phyloP scores from a whole-genome alignment of 2,329 filamentous ascomycete genomes.

The Magnaporthiopsis poae region DNA sequence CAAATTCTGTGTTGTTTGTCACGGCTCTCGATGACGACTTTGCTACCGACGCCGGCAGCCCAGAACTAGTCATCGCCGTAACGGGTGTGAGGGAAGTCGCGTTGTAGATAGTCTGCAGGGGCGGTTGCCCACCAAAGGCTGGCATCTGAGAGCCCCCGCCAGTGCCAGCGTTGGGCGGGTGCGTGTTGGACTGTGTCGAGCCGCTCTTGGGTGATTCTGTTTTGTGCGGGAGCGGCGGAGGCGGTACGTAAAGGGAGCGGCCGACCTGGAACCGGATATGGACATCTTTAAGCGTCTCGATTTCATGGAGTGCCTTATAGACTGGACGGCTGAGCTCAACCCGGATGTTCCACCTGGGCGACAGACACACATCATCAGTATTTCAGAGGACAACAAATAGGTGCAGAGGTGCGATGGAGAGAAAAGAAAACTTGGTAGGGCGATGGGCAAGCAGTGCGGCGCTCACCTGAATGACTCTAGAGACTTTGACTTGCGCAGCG shows the following conservation, averaged over 20 bases:
- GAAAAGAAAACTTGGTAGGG: background rate
- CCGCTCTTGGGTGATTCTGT: conserved; percentile 13
- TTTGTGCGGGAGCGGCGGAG: conserved; percentile 34
- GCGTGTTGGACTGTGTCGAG: conserved; percentile 12
- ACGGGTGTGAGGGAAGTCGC: conserved; percentile 12
- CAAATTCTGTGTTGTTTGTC: conserved; percentile 21
- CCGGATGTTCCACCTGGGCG: conserved; percentile 50
- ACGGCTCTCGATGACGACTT: conserved; percentile 27
- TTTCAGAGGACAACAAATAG: background rate
- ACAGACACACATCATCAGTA: background rate
- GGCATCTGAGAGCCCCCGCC: conserved; percentile 9
- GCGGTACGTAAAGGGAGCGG: conserved; percentile 42
- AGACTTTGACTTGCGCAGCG: conserved; percentile 42
- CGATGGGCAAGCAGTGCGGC: background rate
- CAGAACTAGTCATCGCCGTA: background rate
- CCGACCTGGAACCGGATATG: conserved; percentile 51
- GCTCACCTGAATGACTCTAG: conserved; percentile 49
- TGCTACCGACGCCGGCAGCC: conserved; percentile 22
- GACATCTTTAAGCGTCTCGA: conserved; percentile 40
- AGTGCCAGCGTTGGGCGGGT: conserved; percentile 12
- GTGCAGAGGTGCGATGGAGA: background rate
- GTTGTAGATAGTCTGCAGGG: conserved; percentile 17
- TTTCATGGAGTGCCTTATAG: conserved; percentile 46
- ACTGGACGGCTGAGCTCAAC: conserved; percentile 51
- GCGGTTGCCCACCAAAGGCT: conserved; percentile 7